A percentile compares a stretch with the other conserved stretches of the same genome.
Conservation (phyloP, 2,329 filamentous ascomycete species). For the Aspergillus tubingensis region DNA sequence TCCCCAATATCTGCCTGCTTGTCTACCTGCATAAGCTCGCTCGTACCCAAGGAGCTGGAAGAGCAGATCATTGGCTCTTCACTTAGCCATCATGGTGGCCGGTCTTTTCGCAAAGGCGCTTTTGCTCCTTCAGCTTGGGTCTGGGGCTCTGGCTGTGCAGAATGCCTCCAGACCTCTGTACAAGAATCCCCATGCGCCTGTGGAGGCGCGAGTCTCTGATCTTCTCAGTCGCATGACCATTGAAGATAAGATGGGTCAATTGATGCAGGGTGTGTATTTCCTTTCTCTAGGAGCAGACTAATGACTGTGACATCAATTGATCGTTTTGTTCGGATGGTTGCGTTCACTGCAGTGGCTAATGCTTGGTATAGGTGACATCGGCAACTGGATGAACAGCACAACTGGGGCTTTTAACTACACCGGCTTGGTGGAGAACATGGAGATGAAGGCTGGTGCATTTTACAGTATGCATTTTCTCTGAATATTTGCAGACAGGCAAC, state of each 20-base stretch:
- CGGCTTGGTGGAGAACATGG: slow-evolving; percentile 68
- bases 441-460: slow-evolving; percentile 66
- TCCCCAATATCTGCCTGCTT: background rate
- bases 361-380: slow-evolving; percentile 59
- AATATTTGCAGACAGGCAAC: background rate
- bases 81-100: slow-evolving; percentile 12
- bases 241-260: slow-evolving; percentile 70
- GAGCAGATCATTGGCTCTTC: background rate
- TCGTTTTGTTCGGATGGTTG: background rate
- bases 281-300: background rate
- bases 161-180: slow-evolving; percentile 46
- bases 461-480: slow-evolving; percentile 47
- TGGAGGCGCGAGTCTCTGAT: slow-evolving; percentile 67
- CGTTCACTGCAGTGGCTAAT: background rate
- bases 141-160: slow-evolving; percentile 20
- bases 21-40: background rate
- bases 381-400: slow-evolving; percentile 72
- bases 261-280: slow-evolving; percentile 56
- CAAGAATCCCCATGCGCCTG: slow-evolving; percentile 63
- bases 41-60: background rate
- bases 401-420: slow-evolving; percentile 67
- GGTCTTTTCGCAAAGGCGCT: slow-evolving; percentile 26
- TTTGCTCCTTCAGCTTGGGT: slow-evolving; percentile 29
- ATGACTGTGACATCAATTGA: background rate
- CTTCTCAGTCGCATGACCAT: slow-evolving; percentile 72